Conservation (phyloP, 495 filamentous ascomycete genomes). For the Penicillium manginii region DNA sequence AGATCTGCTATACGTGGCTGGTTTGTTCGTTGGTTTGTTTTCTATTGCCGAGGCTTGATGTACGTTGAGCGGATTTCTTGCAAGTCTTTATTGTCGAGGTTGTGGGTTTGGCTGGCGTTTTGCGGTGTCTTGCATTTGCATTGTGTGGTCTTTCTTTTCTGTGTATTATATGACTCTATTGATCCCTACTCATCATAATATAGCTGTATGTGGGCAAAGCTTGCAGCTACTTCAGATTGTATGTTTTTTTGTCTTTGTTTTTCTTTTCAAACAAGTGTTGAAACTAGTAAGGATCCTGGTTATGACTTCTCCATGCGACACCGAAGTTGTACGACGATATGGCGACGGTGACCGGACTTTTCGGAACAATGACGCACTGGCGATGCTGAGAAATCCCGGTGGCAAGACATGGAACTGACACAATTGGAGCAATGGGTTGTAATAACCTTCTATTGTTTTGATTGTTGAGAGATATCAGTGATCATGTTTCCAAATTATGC, state of each 20-base stretch:
- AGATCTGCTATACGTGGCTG: not conserved
- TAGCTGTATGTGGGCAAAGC: not conserved
- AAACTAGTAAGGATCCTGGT: no score
- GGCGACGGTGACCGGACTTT: not conserved
- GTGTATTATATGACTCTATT: not conserved
- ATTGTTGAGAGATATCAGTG: no score
- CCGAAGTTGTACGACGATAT: no score
- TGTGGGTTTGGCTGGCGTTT: not conserved
- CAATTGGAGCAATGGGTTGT: no score
- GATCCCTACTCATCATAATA: slow-evolving; percentile 1
- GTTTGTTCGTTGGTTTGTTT: slow-evolving; percentile 9
- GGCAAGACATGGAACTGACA: no score
- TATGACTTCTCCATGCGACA: no score
- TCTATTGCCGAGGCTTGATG: slow-evolving; percentile 1
- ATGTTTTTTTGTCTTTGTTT: not conserved
- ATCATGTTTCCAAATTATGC: no score
- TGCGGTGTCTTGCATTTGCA: not conserved
- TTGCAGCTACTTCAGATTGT: not conserved
- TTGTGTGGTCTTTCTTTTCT: not conserved
- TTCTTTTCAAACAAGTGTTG: not conserved
- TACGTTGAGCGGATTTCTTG: no score
- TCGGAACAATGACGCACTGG: not conserved
- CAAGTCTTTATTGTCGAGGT: not conserved
- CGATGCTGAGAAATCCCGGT: not conserved
- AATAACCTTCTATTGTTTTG: no score